Percentiles rank a stretch among this genome's conserved stretches.
Conservation (phyloP, 495 filamentous ascomycete genomes). For the Chaetomium tenue region DNA sequence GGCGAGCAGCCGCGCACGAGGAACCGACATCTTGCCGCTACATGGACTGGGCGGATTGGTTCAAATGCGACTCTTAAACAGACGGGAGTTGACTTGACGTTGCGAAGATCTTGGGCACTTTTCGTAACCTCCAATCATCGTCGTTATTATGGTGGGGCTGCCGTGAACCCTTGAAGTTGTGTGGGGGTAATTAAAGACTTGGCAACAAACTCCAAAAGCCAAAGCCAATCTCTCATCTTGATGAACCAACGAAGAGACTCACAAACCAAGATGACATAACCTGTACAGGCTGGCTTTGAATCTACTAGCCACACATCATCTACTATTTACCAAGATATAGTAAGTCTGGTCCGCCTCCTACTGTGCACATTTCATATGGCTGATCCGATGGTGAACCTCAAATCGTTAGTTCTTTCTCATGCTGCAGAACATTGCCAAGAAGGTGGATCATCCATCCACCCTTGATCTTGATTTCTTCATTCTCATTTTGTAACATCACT, state of each 20-base stretch:
- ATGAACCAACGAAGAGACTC: too few relatives aligned
- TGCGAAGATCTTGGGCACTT: conserved; percentile 18
- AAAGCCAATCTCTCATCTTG: too few relatives aligned
- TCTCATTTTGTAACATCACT: conserved; percentile 4
- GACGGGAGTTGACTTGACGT: conserved; percentile 19
- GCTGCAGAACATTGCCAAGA: background rate
- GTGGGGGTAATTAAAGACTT: background rate
- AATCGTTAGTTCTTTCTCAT: too few relatives aligned
- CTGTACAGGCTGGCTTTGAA: background rate
- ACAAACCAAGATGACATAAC: too few relatives aligned
- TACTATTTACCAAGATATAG: background rate
- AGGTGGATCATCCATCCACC: conserved; percentile 2
- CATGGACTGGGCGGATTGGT: conserved; percentile 24
- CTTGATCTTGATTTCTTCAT: background rate
- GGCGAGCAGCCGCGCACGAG: conserved; percentile 68
- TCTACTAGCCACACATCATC: background rate
- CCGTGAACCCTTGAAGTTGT: background rate
- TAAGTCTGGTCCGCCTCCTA: background rate
- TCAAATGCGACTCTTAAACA: background rate
- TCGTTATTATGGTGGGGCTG: background rate
- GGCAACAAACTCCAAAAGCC: too few relatives aligned
- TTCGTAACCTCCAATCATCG: conserved; percentile 18
- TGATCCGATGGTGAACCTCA: background rate
- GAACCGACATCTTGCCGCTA: conserved; percentile 63
- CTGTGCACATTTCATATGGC: background rate